These are phyloP conservation scores for Acanthamoeba royreba DNA, from an alignment of 208 protist genomes.

Conservation along the genomic window DNA sequence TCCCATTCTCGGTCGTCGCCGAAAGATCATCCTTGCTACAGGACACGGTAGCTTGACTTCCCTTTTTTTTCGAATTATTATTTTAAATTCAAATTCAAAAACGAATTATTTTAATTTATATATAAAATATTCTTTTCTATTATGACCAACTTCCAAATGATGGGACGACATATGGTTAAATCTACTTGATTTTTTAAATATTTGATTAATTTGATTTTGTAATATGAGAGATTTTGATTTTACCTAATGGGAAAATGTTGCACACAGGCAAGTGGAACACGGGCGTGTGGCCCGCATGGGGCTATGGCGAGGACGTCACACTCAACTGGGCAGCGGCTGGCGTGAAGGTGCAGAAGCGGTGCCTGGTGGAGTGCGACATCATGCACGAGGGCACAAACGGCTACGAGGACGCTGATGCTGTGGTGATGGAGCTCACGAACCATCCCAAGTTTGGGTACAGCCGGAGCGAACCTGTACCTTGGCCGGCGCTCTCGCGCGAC, in stretches of 20 bases:
- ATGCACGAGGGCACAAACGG: not conserved
- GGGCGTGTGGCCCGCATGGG: conserved; percentile 27
- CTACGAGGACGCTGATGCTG: not conserved
- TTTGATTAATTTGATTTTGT: not conserved
- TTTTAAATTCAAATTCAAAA: not conserved
- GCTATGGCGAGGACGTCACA: not conserved
- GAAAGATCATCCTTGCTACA: conserved; percentile 27
- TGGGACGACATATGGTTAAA: no score
- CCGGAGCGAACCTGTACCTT: not conserved
- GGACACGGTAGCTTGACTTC: not conserved
- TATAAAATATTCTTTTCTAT: no score
- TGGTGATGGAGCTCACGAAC: conserved; percentile 40
- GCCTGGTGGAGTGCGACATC: conserved; percentile 6
- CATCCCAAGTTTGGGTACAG: conserved; percentile 27
- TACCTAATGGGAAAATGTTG: not conserved
- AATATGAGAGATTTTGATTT: no score
- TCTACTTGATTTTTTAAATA: not conserved
- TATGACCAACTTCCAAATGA: no score
- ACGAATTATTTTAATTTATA: no score
- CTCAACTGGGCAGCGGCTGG: conserved; percentile 37
- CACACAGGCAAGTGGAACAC: conserved; percentile 21
- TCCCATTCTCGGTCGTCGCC: not conserved
- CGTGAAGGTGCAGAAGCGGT: not conserved
- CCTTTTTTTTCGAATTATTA: not conserved
- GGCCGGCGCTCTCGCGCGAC: not conserved